phyloP scores from a whole-genome alignment of 768 basidiomycete species.

The Chalciporus pseudorubinellus region DNA sequence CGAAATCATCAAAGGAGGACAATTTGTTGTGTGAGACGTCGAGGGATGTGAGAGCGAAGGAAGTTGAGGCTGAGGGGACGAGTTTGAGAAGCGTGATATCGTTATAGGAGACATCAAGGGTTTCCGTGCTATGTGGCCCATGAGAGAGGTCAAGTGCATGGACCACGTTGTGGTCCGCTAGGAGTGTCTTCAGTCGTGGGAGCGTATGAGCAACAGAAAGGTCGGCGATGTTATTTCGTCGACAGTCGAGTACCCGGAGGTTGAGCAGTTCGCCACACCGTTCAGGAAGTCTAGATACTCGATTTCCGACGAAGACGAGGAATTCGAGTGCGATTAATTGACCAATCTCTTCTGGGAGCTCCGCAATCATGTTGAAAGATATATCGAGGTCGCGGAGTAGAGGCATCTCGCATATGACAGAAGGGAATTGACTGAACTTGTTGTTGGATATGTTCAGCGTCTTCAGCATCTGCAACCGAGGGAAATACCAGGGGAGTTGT shows the following conservation, averaged over 20 bases:
- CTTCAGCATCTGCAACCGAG: constrained; percentile 64
- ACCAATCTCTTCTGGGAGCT: constrained; percentile 79
- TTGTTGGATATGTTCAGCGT: constrained; percentile 95
- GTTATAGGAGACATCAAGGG: constrained; percentile 79
- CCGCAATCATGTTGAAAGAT: constrained; percentile 88
- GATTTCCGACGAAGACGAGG: constrained; percentile 84
- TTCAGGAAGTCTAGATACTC: constrained; percentile 67
- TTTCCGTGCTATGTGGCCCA: constrained; percentile 56
- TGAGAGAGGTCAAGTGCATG: constrained; percentile 78
- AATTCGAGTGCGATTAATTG: constrained; percentile 63
- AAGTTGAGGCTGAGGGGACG: constrained; percentile 43
- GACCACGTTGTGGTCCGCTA: constrained; percentile 81
- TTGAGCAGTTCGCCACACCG: constrained; percentile 53
- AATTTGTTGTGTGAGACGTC: constrained; percentile 89
- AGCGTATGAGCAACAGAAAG: constrained; percentile 66
- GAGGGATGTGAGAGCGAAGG: constrained; percentile 67
- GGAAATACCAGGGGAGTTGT: constrained; percentile 82
- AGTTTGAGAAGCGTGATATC: constrained; percentile 80
- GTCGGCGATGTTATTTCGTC: constrained; percentile 81
- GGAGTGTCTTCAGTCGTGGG: constrained; percentile 63
- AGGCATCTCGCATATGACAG: constrained; percentile 68
- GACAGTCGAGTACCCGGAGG: constrained; percentile 74
- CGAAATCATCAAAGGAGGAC: too few species aligned
- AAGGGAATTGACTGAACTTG: constrained; percentile 76
- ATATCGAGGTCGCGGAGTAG: constrained; percentile 84